Evolutionary conservation across 805 yeast genomes (phyloP).

Genomic region (Candida parachauliodes): DNA sequence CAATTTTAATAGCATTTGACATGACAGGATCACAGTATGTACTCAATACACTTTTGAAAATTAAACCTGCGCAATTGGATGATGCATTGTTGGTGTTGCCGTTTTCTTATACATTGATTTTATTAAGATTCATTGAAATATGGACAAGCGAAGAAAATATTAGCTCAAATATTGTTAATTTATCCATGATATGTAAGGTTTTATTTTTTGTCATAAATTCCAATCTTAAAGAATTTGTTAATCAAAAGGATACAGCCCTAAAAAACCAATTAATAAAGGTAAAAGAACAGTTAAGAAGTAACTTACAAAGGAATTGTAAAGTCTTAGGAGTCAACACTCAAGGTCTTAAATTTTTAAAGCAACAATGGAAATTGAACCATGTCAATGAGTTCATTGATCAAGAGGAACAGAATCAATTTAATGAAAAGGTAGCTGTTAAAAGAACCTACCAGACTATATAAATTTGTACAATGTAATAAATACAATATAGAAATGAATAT

Average conservation of each 20-base stretch:
- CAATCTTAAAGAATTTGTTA: constrained; percentile 75
- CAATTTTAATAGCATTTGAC: constrained; percentile 71
- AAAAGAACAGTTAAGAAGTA: constrained; percentile 55
- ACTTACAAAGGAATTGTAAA: constrained; percentile 48
- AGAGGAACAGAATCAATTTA: constrained; percentile 49
- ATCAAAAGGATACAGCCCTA: constrained; percentile 60
- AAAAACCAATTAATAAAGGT: constrained; percentile 64
- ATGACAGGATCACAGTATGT: constrained; percentile 76
- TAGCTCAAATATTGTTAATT: constrained; percentile 43
- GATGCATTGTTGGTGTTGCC: constrained; percentile 92
- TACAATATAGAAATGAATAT: too few species aligned
- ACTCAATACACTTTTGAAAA: constrained; percentile 62
- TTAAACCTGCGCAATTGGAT: constrained; percentile 81
- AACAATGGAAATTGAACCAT: constrained; percentile 78
- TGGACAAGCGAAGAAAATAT: constrained; percentile 56
- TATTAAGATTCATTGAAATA: constrained; percentile 67
- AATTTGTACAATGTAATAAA: too few species aligned
- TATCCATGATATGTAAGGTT: constrained; percentile 68
- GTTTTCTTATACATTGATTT: constrained; percentile 71
- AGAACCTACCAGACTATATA: constrained; percentile 60
- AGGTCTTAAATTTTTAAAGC: constrained; percentile 70
- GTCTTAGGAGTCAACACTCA: constrained; percentile 81
- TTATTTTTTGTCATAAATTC: constrained; percentile 69
- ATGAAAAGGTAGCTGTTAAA: constrained; percentile 59
- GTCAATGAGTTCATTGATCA: constrained; percentile 71